phyloP scores from a whole-genome alignment of 108 stramenopile genomes.

The Thalassiosira profunda region DNA sequence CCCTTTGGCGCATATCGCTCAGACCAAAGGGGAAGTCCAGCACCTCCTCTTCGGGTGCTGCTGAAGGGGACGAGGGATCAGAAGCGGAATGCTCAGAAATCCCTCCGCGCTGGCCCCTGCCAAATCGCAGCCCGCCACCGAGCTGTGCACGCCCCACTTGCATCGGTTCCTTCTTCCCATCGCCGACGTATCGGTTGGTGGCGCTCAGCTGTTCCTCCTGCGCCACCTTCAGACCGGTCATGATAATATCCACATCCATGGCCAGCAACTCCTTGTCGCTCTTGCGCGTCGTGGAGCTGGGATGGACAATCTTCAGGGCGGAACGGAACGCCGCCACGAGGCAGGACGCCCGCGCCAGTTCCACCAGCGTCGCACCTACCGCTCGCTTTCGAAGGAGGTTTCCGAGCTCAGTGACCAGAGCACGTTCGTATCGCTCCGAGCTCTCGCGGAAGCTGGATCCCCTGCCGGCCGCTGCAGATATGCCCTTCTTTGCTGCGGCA shows the following conservation, averaged over 20 bases:
- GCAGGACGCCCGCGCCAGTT: constrained; percentile 80
- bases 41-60: constrained; percentile 77
- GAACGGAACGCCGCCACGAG: constrained; percentile 89
- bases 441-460: constrained; percentile 80
- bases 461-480: too few species aligned
- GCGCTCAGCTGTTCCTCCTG: constrained; percentile 92
- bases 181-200: constrained; percentile 70
- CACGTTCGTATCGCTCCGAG: constrained; percentile 85
- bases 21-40: constrained; percentile 87
- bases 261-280: constrained; percentile 84
- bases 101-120: constrained; percentile 21
- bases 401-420: constrained; percentile 84
- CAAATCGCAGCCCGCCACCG: constrained; percentile 33
- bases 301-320: constrained; percentile 89
- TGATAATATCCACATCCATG: constrained; percentile 90
- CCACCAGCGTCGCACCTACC: constrained; percentile 72
- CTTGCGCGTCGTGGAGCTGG: constrained; percentile 83
- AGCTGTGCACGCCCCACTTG: constrained; percentile 39
- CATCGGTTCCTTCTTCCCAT: constrained; percentile 80
- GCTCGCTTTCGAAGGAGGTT: constrained; percentile 76
- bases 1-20: constrained; percentile 65
- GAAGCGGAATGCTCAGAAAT: constrained; percentile 20
- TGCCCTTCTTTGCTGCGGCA: constrained; percentile 19
- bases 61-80: constrained; percentile 23
- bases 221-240: constrained; percentile 86